These are phyloP conservation scores for Colletotrichum truncatum DNA, from an alignment of 2,329 filamentous ascomycete species.

Conservation along the genomic window DNA sequence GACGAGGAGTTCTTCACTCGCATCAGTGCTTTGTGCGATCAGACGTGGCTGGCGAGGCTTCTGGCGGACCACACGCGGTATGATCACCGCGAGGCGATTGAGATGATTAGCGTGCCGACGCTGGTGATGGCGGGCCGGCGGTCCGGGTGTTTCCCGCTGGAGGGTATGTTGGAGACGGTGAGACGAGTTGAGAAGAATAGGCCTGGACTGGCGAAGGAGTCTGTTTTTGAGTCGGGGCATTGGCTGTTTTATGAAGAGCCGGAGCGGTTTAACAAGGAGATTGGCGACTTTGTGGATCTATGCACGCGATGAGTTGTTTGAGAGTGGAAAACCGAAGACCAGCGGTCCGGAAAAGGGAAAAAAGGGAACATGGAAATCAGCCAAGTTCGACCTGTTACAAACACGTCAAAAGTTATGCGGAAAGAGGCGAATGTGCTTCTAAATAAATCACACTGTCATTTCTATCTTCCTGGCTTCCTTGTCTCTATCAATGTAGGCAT, in stretches of 20 bases:
- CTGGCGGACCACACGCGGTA: slow-evolving; percentile 51
- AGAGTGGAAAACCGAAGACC: too few relatives aligned
- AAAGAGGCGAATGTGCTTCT: too few relatives aligned
- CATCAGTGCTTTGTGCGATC: slow-evolving; percentile 45
- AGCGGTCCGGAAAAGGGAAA: neutral
- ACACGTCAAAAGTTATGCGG: too few relatives aligned
- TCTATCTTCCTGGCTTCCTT: too few relatives aligned
- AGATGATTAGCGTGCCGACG: slow-evolving; percentile 42
- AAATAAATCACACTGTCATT: too few relatives aligned
- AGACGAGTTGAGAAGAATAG: slow-evolving; percentile 36
- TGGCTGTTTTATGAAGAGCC: slow-evolving; percentile 53
- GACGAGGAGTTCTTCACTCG: slow-evolving; percentile 47
- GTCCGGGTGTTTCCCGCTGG: slow-evolving; percentile 48
- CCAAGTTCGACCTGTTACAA: too few relatives aligned
- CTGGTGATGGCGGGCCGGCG: slow-evolving; percentile 47
- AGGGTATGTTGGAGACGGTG: slow-evolving; percentile 48
- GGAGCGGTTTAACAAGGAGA: slow-evolving; percentile 45
- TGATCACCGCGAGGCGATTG: slow-evolving; percentile 50
- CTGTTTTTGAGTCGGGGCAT: slow-evolving; percentile 46
- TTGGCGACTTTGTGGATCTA: slow-evolving; percentile 30
- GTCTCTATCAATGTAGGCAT: too few relatives aligned
- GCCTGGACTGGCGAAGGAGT: slow-evolving; percentile 36
- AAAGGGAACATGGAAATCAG: neutral
- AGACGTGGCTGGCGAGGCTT: slow-evolving; percentile 46
- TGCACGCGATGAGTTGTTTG: neutral